Evolutionary conservation across 2,329 filamentous ascomycete species (phyloP).

Genomic region (Trichoderma simmonsii): DNA sequence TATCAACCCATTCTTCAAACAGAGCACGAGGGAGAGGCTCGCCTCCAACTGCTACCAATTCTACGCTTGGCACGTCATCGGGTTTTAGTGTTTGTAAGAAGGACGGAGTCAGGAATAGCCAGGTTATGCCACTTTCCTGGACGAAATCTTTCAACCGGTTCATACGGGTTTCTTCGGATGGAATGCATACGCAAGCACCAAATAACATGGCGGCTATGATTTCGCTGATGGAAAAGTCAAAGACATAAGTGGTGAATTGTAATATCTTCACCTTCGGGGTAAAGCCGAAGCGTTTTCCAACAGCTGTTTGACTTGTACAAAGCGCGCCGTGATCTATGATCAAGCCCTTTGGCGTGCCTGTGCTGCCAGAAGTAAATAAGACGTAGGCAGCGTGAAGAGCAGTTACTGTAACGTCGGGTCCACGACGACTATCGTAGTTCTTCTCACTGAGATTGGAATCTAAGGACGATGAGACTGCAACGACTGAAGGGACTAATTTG

Average conservation of each 20-base stretch:
- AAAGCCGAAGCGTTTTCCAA: not conserved
- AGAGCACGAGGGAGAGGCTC: not conserved
- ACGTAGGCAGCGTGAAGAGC: not conserved
- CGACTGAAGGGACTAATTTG: not conserved
- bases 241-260: not conserved
- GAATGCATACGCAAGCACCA: not conserved
- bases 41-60: not conserved
- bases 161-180: not conserved
- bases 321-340: not conserved
- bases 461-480: not conserved
- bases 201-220: not conserved
- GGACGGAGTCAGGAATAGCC: slow-evolving; percentile 19
- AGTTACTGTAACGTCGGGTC: not conserved
- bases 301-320: not conserved
- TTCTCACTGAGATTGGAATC: not conserved
- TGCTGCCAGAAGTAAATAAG: not conserved
- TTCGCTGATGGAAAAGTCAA: not conserved
- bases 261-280: not conserved
- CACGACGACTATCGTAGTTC: not conserved
- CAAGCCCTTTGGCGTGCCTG: not conserved
- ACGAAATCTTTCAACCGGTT: not conserved
- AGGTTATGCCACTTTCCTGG: not conserved
- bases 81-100: slow-evolving; percentile 7
- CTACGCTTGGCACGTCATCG: not conserved
- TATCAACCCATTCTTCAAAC: slow-evolving; percentile 16